These are phyloP conservation scores for Elongisporangium senticosum DNA, from an alignment of 352 stramenopile genomes.

Conservation along the genomic window DNA sequence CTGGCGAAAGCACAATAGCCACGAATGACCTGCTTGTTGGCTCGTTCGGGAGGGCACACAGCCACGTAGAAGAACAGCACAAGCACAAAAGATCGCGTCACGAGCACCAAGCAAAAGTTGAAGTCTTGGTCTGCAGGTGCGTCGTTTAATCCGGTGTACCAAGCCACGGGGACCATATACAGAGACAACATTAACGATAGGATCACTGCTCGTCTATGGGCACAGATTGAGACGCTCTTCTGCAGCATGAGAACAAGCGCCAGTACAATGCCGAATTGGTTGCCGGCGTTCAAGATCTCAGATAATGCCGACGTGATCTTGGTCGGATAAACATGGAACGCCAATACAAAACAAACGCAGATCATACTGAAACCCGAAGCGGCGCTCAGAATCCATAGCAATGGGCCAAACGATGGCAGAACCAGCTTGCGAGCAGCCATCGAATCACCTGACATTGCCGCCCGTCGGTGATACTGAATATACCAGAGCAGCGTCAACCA, in stretches of 20 bases:
- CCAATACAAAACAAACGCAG: constrained; percentile 24
- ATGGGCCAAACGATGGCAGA: constrained; percentile 38
- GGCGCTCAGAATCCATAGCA: constrained; percentile 34
- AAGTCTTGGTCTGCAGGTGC: background rate
- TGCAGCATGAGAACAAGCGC: constrained; percentile 12
- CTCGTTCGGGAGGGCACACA: background rate
- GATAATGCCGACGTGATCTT: constrained; percentile 13
- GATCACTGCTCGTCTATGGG: constrained; percentile 4
- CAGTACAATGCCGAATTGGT: constrained; percentile 11
- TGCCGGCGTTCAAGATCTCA: constrained; percentile 13
- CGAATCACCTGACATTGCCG: constrained; percentile 25
- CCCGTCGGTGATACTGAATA: constrained; percentile 33
- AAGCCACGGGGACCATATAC: constrained; percentile 2
- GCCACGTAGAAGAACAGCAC: background rate
- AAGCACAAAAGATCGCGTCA: background rate
- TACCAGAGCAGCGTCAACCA: constrained; percentile 24
- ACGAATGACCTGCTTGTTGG: background rate
- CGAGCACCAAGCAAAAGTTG: background rate
- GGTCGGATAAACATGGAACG: constrained; percentile 15
- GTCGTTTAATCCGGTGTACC: background rate
- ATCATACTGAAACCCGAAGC: constrained; percentile 20
- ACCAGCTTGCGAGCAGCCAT: constrained; percentile 40
- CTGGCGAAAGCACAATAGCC: constrained; percentile 1
- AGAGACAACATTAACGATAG: constrained; percentile 4
- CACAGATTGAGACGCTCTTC: constrained; percentile 22